These are phyloP conservation scores for Hypoxylon lienhwacheense DNA, from an alignment of 495 filamentous ascomycete species.

Conservation along the genomic window DNA sequence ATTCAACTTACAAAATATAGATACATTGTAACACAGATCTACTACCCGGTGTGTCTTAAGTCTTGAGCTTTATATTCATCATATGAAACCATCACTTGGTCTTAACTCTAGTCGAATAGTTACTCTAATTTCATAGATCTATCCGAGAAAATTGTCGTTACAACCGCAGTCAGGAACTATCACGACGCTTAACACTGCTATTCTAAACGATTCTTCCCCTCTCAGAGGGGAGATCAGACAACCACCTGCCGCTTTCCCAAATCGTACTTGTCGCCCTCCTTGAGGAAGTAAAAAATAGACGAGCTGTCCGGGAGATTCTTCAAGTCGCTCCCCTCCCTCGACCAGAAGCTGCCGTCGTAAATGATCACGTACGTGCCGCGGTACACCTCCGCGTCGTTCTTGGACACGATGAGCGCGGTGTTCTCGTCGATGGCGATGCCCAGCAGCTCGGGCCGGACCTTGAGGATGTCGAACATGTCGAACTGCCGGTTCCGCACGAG, in stretches of 20 bases:
- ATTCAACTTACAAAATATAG: too few species aligned
- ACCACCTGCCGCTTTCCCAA: slow-evolving; percentile 29
- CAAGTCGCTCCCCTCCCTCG: slow-evolving; percentile 32
- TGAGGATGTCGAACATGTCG: slow-evolving; percentile 43
- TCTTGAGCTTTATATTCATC: too few species aligned
- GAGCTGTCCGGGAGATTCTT: slow-evolving; percentile 32
- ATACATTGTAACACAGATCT: too few species aligned
- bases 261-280: slow-evolving; percentile 33
- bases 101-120: too few species aligned
- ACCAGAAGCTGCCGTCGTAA: slow-evolving; percentile 35
- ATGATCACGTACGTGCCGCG: slow-evolving; percentile 36
- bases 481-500: slow-evolving; percentile 40
- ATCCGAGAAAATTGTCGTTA: too few species aligned
- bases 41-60: too few species aligned
- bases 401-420: slow-evolving; percentile 39
- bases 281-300: slow-evolving; percentile 35
- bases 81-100: too few species aligned
- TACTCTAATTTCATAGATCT: too few species aligned
- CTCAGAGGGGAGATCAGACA: neutral
- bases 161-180: too few species aligned
- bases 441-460: slow-evolving; percentile 39
- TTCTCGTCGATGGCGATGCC: slow-evolving; percentile 43
- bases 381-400: slow-evolving; percentile 36
- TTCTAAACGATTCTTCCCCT: neutral
- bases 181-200: too few species aligned